Evolutionary conservation across 2,329 filamentous ascomycete genomes (phyloP).

Genomic region (Paecilomyces dactylethromorphus): DNA sequence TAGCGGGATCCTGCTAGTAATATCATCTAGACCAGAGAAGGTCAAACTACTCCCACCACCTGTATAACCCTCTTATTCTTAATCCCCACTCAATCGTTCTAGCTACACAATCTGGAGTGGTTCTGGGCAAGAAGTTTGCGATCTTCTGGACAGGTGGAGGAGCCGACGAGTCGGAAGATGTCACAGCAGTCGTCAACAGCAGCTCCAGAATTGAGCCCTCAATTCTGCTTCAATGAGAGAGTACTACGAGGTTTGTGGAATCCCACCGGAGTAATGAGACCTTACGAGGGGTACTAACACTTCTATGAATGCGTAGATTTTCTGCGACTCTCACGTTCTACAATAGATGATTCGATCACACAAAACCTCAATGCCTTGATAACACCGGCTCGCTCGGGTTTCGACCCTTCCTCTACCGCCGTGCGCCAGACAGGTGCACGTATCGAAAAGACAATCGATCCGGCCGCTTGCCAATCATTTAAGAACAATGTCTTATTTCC

Average conservation of each 20-base stretch:
- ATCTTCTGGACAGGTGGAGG: slow-evolving; percentile 16
- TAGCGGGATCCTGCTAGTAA: not conserved
- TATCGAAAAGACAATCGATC: slow-evolving; percentile 49
- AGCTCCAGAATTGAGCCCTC: slow-evolving; percentile 56
- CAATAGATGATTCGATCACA: slow-evolving; percentile 87
- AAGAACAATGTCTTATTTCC: slow-evolving; percentile 76
- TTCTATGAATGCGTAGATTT: slow-evolving; percentile 59
- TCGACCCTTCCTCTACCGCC: slow-evolving; percentile 73
- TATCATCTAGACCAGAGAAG: not conserved
- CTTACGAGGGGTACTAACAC: not conserved
- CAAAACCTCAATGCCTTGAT: slow-evolving; percentile 88
- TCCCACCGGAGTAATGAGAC: not conserved
- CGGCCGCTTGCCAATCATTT: slow-evolving; percentile 62
- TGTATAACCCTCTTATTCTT: not conserved
- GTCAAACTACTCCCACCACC: not conserved
- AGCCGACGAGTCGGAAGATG: slow-evolving; percentile 26
- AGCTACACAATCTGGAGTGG: slow-evolving; percentile 33
- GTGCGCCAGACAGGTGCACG: slow-evolving; percentile 49
- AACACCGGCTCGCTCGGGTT: slow-evolving; percentile 63
- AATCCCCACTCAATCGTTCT: not conserved
- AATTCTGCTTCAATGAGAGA: slow-evolving; percentile 70
- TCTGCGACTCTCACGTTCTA: slow-evolving; percentile 72
- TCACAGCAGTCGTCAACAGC: slow-evolving; percentile 30
- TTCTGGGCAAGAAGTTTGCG: slow-evolving; percentile 26
- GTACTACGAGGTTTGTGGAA: slow-evolving; percentile 57